Evolutionary conservation across 2,329 filamentous ascomycete genomes (phyloP).

Genomic region (Chaetomium sp.): DNA sequence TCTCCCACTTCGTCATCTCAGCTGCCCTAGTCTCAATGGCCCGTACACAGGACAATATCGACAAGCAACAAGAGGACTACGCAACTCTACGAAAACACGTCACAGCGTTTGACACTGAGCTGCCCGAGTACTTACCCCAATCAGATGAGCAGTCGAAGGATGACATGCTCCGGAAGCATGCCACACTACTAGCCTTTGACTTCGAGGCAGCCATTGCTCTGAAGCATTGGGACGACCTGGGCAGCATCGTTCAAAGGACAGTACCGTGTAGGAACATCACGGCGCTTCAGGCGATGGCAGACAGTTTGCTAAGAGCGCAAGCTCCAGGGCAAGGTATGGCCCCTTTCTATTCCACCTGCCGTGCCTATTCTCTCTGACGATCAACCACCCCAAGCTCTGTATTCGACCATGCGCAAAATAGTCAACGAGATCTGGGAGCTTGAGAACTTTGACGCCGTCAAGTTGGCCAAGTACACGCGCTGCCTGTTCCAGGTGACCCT

Average conservation of each 20-base stretch:
- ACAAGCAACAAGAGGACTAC: constrained; percentile 62
- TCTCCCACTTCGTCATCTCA: constrained; percentile 70
- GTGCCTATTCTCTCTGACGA: neutral
- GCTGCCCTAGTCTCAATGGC: constrained; percentile 56
- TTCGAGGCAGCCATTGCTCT: constrained; percentile 74
- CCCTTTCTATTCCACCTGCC: neutral
- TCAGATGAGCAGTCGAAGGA: constrained; percentile 48
- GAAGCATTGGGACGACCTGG: constrained; percentile 67
- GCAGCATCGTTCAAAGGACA: constrained; percentile 59
- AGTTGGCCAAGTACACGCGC: constrained; percentile 75
- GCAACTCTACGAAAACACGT: constrained; percentile 62
- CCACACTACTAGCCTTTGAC: constrained; percentile 71
- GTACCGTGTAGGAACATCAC: constrained; percentile 47
- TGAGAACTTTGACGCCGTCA: constrained; percentile 57
- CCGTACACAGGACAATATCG: constrained; percentile 52
- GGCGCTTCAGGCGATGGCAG: constrained; percentile 65
- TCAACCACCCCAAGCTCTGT: constrained; percentile 47
- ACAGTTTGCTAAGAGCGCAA: constrained; percentile 60
- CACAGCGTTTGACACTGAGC: constrained; percentile 54
- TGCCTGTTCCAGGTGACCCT: constrained; percentile 73
- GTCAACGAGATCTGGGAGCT: constrained; percentile 68
- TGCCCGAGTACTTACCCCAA: constrained; percentile 45
- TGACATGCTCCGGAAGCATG: constrained; percentile 64
- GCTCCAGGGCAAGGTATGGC: constrained; percentile 53
- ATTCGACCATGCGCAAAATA: constrained; percentile 62